Evolutionary conservation across 345 rosid species (phyloP), one percentile per base, ranked within the genome.

Genomic region (Boechera divaricarpa): DNA sequence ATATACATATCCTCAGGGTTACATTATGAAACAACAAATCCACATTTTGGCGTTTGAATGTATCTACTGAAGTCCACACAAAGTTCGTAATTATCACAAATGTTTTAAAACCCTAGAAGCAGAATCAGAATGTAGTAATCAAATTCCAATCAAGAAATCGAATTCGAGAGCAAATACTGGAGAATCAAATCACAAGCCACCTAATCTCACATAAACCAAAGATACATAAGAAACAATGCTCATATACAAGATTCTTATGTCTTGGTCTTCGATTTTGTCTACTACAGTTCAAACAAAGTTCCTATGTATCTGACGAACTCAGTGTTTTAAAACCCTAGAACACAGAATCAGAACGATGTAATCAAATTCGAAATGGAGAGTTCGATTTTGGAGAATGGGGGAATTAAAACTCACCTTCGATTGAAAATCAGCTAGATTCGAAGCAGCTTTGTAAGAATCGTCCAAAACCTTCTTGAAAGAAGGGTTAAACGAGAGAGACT

Each of bases 341-440:
- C n/a, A 70, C 31, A 70, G 21, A 70, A 55, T 6, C 39, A 29
- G 7, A 51, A 16, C 44, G 4, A n/a, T 31, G 28, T 10, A 65
- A 15, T 10, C 29, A 24, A 21, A 21, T 21, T 63, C 57, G 2
- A 29, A 59, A 36, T 7, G 48, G 49, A 45, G 18, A 41, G 47
- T 2, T 31, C 21, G 31, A 36, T 61, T 8, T 4, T 31, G 4
- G 4, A 32, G 8, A 48, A 32, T 4, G 41, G 2, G n/a, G 7
- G 3, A 48, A 53, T 6, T 35, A 6, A 15, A 21, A 7, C 4
- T 26, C 63, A 91, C 97, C 98, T 89, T 91, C 10, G 81, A 76
- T 29, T 83, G 91, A 74, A 93, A 93, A 85, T 91, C 94, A 11
- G 84, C 92, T 68, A 79, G 86, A 42, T 67, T 81, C 16, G 90